Evolutionary conservation across 75 land plant genomes (phyloP).

Genomic region (Pseudotsuga menziesii): DNA sequence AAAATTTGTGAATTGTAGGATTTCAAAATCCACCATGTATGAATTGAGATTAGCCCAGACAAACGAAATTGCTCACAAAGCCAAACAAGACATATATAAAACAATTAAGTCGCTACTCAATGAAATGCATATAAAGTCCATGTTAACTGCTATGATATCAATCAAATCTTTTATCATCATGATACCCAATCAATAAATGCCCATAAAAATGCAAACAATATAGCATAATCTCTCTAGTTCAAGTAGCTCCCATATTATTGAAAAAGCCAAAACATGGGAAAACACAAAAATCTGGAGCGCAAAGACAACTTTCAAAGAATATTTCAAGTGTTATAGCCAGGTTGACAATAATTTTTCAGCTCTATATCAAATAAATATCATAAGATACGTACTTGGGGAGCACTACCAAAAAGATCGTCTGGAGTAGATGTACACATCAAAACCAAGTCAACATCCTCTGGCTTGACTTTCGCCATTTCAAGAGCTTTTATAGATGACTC

Average conservation of each 20-base stretch:
- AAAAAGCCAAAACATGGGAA: neutral
- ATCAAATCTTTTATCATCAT: neutral
- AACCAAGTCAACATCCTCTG: slow-evolving; percentile 83
- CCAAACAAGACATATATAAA: no score
- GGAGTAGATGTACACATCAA: slow-evolving; percentile 91
- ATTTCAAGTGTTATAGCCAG: neutral
- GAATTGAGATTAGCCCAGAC: no score
- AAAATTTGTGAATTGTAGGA: no score
- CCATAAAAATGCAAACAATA: neutral
- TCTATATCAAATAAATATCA: neutral
- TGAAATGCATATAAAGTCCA: no score
- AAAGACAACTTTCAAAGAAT: neutral
- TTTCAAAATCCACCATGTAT: no score
- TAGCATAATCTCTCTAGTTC: neutral
- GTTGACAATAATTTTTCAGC: neutral
- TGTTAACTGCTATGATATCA: neutral
- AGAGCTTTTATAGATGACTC: slow-evolving; percentile 82
- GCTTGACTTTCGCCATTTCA: slow-evolving; percentile 81
- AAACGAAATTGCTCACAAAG: no score
- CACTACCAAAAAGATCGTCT: slow-evolving; percentile 92
- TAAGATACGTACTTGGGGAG: slow-evolving; percentile 56
- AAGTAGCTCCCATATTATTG: neutral
- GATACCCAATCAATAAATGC: no score
- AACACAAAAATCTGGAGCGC: neutral
- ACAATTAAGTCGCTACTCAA: no score